These are phyloP conservation scores for Poa annua DNA, from an alignment of 176 grass and related monocot species.

Conservation along the genomic window DNA sequence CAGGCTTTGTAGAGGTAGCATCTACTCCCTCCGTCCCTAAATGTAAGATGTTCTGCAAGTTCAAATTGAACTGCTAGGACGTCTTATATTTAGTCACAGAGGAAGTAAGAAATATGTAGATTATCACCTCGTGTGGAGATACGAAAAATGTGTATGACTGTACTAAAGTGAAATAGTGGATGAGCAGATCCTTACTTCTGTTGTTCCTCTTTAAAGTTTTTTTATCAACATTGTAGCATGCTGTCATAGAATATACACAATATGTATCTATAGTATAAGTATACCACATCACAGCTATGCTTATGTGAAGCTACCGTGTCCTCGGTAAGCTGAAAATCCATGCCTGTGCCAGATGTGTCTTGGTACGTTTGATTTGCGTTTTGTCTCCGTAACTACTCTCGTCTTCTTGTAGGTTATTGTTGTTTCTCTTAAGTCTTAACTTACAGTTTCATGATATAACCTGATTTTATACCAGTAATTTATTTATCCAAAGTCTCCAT, in stretches of 20 bases:
- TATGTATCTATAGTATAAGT: not conserved
- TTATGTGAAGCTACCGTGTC: not conserved
- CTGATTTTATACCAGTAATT: not conserved
- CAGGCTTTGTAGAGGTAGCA: not conserved
- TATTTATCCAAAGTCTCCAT: not conserved
- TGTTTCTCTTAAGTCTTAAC: not conserved
- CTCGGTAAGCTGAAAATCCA: not conserved
- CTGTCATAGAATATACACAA: slow-evolving; percentile 7
- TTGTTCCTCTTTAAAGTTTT: not conserved
- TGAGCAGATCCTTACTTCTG: slow-evolving; percentile 4
- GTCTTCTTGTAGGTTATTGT: not conserved
- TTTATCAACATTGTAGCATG: not conserved
- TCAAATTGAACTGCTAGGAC: too few relatives aligned
- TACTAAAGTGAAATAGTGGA: slow-evolving; percentile 1
- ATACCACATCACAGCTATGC: not conserved
- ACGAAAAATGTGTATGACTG: not conserved
- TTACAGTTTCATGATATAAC: not conserved
- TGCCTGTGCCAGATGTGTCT: not conserved
- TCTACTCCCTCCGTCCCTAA: not conserved
- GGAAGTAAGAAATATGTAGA: slow-evolving; percentile 10
- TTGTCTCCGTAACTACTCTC: not conserved
- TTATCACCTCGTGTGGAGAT: not conserved
- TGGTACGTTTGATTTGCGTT: not conserved
- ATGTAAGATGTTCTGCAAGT: too few relatives aligned
- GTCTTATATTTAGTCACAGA: too few relatives aligned